Base-by-base conservation (phyloP, 345 rosid genomes). In the Populus tremula region DNA sequence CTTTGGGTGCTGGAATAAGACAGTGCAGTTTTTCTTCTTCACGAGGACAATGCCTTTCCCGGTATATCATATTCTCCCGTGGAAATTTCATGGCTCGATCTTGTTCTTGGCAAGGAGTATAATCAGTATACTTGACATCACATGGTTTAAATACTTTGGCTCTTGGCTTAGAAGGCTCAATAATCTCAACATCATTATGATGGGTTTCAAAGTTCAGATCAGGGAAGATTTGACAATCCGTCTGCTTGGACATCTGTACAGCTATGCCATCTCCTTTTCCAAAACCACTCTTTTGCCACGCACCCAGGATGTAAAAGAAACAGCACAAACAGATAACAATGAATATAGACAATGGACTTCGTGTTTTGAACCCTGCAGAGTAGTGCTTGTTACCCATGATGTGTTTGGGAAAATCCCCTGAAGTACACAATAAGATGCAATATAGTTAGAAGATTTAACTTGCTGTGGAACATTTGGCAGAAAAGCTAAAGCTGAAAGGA, bases 81-180 rank as follows among this genome's bases (percentile, higher is more conserved):
- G 99, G 93, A 82, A 93, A 96, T 77, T 41, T 89, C 98, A 96
- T 96, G 18, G 99, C 99, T 23, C 89, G 78, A 43, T 92, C 96
- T 83, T 96, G 97, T 43, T 96, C 99, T 63, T 96, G 98, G 84
- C 99, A 96, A 29, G 99, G 99, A 25, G 97, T 93, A 75, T 96
- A 93, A 82, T 96, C 99, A 36, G 87, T 88, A 82, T 86, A 83
- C 67, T 91, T 90, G 67, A 83, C 85, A 83, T 93, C 97, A 49
- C 99, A 96, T 0, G 97, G 89, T 85, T 88, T 83, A 72, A 92
- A 93, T 35, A 86, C 82, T 77, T 80, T 45, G 1, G 86, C 76
- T 81, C 89, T 89, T 17, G 89, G 87, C 86, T 91, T 81, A 67
- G 91, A 79, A 76, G 82, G 82, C 76, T 84, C 82, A 47, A 74